Evolutionary conservation across 148 eudicot genomes (phyloP), one percentile per base, ranked within the genome.

Genomic region (Bassia scoparia): DNA sequence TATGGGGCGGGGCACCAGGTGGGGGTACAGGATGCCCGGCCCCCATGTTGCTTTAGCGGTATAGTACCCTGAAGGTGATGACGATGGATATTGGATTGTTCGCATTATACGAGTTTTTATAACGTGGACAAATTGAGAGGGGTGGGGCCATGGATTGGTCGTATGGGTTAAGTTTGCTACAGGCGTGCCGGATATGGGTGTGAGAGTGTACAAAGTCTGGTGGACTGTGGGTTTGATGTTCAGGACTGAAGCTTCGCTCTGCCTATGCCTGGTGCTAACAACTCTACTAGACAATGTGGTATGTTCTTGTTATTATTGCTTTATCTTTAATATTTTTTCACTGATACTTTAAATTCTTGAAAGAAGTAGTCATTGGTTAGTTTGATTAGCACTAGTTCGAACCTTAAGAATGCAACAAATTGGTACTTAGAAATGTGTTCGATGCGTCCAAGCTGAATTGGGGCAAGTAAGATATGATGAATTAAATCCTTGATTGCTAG

Each of bases 201-300:
- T 14, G 86, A 87, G 0, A 75, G 85, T 94, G 98, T 35, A 58
- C 74, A 0, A 82, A 74, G 63, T 94, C 98, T 0, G 95, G 92
- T 24, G 98, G 98, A 31, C 8, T 95, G 98, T 63, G 98, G 98
- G 59, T 95, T 82, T 70, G 98, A 95, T 69, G 86, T 86, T 21
- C 86, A 89, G 68, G 68, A 91, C 93, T 26, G 82, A 81, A 61
- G 91, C 87, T 20, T 81, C 87, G 86, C 55, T 83, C 69, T 95
- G 98, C 68, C 84, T 91, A 41, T 95, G 98, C 74, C 90, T 26
- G 14, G 50, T 79, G 29, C 85, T 70, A 50, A 70, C 48, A 93
- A 94, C 77, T 81, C 98, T 23, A 91, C 97, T 0, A 79, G 95
- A 82, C 86, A 83, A 76, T 94, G 98, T 78, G 97, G 98, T 93